Base-by-base conservation (phyloP, 2,329 filamentous ascomycete genomes). In the Bimuria novae-zelandiae region DNA sequence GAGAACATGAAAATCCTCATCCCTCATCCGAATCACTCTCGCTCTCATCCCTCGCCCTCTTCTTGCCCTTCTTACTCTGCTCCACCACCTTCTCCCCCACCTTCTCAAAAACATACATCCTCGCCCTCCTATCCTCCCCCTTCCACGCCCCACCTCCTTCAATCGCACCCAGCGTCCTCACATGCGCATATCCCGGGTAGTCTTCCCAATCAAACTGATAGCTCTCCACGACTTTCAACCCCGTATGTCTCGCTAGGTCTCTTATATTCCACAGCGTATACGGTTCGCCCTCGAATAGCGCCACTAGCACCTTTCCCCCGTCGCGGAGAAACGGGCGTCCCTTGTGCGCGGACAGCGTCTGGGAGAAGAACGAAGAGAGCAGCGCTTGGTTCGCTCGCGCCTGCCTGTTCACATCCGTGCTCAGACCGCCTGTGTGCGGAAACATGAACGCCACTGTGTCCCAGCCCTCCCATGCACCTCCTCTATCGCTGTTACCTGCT, bases 261-360 rank as follows among this genome's bases (percentile, higher is more conserved):
- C 87, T 84, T 22, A 97, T 82, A 76, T 97, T 97, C 94, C 94
- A 99, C 1, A 97, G 82, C 2, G 91, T 93, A 72, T 99, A 99
- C 0, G 94, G 94, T 73, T 95, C 89, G 53, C 89, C 89, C 73
- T 97, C 93, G 72, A 99, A 99, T 8, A 97, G 77, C 0, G 92
- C 95, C 19, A 97, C 86, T 47, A 96, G 76, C 49, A 97, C 86
- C 5, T 67, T 74, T 30, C 86, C 86, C 5, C 80, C 78, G 0
- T 77, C 61, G 1, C 76, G 77, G 0, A 82, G 76, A 1, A 89
- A 79, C 4, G 52, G 41, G 3, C 40, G 25, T 1, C 51, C 37
- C 7, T 35, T 19, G 16, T 37, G 14, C 11, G 50, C n/a, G 10
- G 52, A 47, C 42, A 72, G 51, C 21, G 68, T 68, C 1, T 63